Conservation (phyloP, 1,139 yeast species). For the Scheffersomyces segobiensis region DNA sequence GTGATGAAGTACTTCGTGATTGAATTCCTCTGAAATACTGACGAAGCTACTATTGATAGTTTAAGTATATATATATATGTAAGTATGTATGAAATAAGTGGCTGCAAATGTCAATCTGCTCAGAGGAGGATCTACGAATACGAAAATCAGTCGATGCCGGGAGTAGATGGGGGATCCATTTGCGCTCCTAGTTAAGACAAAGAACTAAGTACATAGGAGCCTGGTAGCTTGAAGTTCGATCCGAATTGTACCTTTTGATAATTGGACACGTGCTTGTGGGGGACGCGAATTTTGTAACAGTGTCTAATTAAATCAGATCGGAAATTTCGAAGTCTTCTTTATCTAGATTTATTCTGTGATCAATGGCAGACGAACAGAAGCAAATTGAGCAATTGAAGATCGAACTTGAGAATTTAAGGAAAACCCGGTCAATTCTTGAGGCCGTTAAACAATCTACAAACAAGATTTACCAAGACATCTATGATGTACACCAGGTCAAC, state of each 20-base stretch:
- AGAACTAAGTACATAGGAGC: no score
- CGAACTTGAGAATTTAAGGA: slow-evolving; percentile 23
- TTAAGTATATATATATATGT: no score
- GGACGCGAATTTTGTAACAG: background rate
- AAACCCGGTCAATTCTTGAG: slow-evolving; percentile 31
- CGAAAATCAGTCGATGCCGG: background rate
- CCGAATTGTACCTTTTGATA: slow-evolving; percentile 3
- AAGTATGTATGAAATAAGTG: no score
- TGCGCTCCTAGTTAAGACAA: background rate
- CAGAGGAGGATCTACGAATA: background rate
- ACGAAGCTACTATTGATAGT: no score
- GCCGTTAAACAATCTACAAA: slow-evolving; percentile 28
- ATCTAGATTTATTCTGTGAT: background rate
- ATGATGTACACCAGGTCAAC: slow-evolving; percentile 16
- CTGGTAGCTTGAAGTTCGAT: background rate
- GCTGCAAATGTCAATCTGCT: background rate
- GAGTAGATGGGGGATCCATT: background rate
- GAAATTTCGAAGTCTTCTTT: background rate
- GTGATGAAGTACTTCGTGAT: no score
- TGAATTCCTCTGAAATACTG: no score
- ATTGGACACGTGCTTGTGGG: background rate
- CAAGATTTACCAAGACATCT: slow-evolving; percentile 26
- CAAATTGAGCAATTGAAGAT: slow-evolving; percentile 5
- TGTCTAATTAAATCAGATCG: no score
- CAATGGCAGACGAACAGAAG: background rate